These are phyloP conservation scores for Rhizophagus prolifer DNA, from an alignment of 192 early-diverging fungal species.

Conservation along the genomic window DNA sequence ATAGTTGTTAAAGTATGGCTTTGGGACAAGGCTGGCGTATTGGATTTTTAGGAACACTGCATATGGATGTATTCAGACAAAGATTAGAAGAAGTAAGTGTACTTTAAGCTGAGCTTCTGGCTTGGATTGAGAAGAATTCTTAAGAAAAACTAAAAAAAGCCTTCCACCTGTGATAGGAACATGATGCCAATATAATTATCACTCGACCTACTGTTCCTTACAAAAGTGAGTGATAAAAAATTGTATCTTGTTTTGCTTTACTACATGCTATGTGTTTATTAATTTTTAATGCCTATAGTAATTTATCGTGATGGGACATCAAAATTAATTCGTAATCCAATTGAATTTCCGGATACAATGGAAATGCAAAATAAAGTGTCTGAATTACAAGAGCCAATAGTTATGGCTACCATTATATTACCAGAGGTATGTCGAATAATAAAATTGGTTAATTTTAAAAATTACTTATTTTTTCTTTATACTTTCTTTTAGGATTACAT, in stretches of 20 bases:
- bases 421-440: conserved; percentile 55
- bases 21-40: conserved; percentile 95
- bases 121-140: too few species aligned
- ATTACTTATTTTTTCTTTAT: background rate
- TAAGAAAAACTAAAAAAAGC: too few species aligned
- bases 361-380: conserved; percentile 62
- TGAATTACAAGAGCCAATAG: conserved; percentile 87
- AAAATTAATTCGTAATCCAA: conserved; percentile 74
- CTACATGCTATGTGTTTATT: too few species aligned
- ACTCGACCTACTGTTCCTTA: conserved; percentile 94
- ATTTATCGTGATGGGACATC: conserved; percentile 45
- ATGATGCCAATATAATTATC: conserved; percentile 86
- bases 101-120: background rate
- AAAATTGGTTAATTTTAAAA: background rate
- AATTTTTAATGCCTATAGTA: too few species aligned
- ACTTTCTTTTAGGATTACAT: conserved; percentile 56
- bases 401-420: conserved; percentile 87
- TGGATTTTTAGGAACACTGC: conserved; percentile 93
- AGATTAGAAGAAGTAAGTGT: conserved; percentile 73
- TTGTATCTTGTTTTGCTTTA: too few species aligned
- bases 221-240: conserved; percentile 40
- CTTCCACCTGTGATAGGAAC: conserved; percentile 59
- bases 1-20: conserved; percentile 52
- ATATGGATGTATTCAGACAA: conserved; percentile 98
- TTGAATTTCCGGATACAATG: conserved; percentile 84